These are phyloP conservation scores for Phytophthora tentaculata DNA, from an alignment of 352 stramenopile species.

Conservation along the genomic window DNA sequence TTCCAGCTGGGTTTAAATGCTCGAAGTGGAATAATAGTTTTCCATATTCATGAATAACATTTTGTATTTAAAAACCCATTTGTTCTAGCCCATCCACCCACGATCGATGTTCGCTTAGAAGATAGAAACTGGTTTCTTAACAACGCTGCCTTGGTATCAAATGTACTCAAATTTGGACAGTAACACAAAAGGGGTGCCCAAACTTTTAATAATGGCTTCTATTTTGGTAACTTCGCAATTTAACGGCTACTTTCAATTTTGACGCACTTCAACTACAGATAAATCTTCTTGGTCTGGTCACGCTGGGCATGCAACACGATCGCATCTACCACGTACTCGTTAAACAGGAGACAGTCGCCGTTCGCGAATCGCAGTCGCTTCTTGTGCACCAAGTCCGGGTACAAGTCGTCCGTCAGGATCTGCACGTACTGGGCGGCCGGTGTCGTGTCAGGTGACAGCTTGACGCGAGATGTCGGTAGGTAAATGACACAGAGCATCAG, in stretches of 20 bases:
- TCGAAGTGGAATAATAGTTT: no score
- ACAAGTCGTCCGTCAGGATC: conserved; percentile 76
- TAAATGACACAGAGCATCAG: conserved; percentile 64
- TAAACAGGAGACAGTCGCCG: conserved; percentile 67
- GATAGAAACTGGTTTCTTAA: no score
- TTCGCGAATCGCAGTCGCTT: conserved; percentile 71
- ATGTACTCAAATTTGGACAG: no score
- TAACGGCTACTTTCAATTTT: not conserved
- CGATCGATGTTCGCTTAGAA: no score
- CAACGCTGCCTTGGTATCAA: no score
- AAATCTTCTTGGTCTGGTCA: conserved; percentile 49
- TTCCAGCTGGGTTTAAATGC: no score
- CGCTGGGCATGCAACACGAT: conserved; percentile 11
- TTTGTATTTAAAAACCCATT: no score
- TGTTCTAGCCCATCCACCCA: no score
- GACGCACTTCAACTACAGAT: conserved; percentile 37
- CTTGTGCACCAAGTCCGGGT: conserved; percentile 75
- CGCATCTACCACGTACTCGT: conserved; percentile 71
- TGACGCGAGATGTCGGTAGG: conserved; percentile 57
- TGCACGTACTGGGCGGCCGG: conserved; percentile 70
- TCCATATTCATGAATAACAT: no score
- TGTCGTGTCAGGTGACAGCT: conserved; percentile 65
- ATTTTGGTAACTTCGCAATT: not conserved
- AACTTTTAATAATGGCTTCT: not conserved
- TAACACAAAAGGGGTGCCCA: no score